Conservation (phyloP, 768 basidiomycete genomes). For the Lepiota brunneoincarnata region DNA sequence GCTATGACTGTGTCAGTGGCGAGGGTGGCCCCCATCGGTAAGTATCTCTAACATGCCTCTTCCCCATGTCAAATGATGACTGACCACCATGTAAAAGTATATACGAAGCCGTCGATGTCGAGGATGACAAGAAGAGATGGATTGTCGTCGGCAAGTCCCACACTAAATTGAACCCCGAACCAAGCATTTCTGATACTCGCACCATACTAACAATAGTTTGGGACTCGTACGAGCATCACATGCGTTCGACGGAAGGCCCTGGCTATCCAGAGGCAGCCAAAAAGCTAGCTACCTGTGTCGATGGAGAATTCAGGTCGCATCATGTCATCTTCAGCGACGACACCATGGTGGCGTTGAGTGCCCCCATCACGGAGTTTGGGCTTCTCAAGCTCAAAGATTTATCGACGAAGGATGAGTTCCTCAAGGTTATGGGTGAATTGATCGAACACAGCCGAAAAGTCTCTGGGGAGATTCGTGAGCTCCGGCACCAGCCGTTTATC, state of each 20-base stretch:
- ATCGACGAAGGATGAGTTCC: not conserved
- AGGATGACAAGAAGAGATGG: constrained; percentile 4
- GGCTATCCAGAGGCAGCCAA: not conserved
- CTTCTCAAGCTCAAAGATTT: not conserved
- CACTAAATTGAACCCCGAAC: not conserved
- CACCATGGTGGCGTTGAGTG: not conserved
- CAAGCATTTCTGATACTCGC: not conserved
- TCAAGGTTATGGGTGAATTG: not conserved
- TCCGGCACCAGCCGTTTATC: constrained; percentile 5
- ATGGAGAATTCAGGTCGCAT: not conserved
- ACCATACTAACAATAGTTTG: not conserved
- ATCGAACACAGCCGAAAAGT: not conserved
- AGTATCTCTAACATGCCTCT: not conserved
- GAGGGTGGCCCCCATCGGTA: not conserved
- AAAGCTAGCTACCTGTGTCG: not conserved
- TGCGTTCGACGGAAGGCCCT: not conserved
- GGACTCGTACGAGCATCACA: constrained; percentile 8
- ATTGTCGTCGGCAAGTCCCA: not conserved
- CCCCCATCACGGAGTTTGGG: constrained; percentile 4
- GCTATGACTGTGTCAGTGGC: not conserved
- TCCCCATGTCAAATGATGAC: not conserved
- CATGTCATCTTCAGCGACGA: constrained; percentile 1
- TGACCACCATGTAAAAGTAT: not conserved
- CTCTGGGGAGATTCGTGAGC: not conserved
- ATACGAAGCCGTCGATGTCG: constrained; percentile 1